Percentiles rank a stretch among this genome's conserved stretches.
phyloP scores from a whole-genome alignment of 2,329 filamentous ascomycete genomes.

The Alternaria solani region DNA sequence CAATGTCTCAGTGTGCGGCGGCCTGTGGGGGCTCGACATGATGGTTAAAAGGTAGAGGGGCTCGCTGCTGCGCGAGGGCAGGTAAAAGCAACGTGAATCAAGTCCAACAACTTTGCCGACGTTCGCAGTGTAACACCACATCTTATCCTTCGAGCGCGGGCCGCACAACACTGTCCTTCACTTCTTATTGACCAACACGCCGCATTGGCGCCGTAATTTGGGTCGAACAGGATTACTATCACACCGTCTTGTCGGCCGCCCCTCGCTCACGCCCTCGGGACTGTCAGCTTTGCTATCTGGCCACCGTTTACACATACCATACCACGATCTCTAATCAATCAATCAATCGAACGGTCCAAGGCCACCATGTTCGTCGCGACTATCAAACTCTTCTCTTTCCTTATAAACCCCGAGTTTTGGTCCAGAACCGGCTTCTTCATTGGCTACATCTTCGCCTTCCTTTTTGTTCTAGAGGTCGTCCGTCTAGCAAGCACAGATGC shows the following conservation, averaged over 20 bases:
- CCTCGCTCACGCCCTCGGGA: neutral
- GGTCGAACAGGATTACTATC: neutral
- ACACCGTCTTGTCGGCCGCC: neutral
- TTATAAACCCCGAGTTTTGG: conserved; percentile 24
- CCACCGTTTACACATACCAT: neutral
- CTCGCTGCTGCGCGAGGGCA: neutral
- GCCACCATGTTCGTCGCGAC: conserved; percentile 1
- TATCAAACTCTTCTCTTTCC: conserved; percentile 19
- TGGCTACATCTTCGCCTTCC: conserved; percentile 31
- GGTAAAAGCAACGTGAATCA: conserved; percentile 3
- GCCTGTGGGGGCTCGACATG: neutral
- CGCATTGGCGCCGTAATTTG: neutral
- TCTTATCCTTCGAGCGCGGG: conserved; percentile 2
- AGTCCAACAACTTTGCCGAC: neutral
- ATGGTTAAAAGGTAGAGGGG: conserved; percentile 1
- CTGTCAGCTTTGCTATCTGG: neutral
- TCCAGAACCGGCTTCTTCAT: conserved; percentile 31
- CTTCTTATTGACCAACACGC: neutral
- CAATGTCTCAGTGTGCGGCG: conserved; percentile 5
- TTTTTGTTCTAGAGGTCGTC: conserved; percentile 33
- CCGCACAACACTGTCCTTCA: neutral
- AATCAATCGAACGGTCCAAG: neutral
- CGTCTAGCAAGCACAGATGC: conserved; percentile 31
- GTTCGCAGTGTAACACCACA: conserved; percentile 1
- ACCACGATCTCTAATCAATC: neutral